phyloP scores from a whole-genome alignment of 257 asterid genomes.

The Voacanga thouarsii region DNA sequence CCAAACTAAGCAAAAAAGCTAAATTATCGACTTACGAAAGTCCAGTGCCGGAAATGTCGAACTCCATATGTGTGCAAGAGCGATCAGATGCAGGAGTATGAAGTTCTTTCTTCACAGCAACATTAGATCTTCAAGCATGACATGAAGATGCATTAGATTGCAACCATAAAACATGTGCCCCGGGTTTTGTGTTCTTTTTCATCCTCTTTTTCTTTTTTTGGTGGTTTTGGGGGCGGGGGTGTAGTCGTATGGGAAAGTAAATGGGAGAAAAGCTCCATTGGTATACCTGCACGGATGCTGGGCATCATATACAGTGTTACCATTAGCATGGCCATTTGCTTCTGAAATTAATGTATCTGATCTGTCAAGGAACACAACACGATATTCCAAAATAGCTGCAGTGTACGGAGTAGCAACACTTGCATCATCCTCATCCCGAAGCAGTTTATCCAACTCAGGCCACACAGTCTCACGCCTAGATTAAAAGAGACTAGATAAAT shows the following conservation, averaged over 20 bases:
- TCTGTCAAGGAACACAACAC: conserved; percentile 70
- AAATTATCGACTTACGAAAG: conserved; percentile 47
- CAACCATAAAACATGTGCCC: neutral
- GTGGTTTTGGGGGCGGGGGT: no score
- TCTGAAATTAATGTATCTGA: conserved; percentile 31
- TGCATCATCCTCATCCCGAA: conserved; percentile 62
- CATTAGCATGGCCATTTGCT: conserved; percentile 41
- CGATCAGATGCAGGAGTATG: conserved; percentile 92
- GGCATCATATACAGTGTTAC: conserved; percentile 65
- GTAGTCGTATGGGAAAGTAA: neutral
- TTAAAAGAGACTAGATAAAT: conserved; percentile 11
- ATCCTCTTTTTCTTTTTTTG: no score
- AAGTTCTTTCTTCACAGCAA: conserved; percentile 87
- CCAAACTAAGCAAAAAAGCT: neutral
- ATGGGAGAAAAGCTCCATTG: conserved; percentile 3
- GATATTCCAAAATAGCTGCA: conserved; percentile 86
- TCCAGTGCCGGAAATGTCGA: conserved; percentile 92
- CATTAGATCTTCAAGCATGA: conserved; percentile 53
- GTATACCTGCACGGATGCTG: conserved; percentile 89
- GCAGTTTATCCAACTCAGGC: conserved; percentile 90
- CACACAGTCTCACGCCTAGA: conserved; percentile 84
- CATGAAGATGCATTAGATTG: conserved; percentile 19
- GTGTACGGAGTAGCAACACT: conserved; percentile 81
- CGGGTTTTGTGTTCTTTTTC: neutral
- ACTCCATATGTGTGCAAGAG: conserved; percentile 95